Base-by-base conservation (phyloP, 345 rosid species). In the Syzygium aqueum region DNA sequence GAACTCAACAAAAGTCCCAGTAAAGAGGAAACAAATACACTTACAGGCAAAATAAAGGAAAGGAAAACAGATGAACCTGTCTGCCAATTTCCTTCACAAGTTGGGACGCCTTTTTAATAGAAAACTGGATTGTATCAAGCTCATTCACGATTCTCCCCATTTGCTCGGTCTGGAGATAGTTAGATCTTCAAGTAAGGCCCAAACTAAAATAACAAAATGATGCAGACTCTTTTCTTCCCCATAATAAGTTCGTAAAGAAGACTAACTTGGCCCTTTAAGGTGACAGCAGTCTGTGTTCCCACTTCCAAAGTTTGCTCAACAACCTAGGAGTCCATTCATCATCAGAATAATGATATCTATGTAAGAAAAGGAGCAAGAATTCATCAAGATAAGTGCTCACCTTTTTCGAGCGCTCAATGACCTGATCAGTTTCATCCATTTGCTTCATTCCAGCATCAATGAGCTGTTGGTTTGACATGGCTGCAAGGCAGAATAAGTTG, bases 401-500 rank as follows among this genome's bases (percentile, higher is more conserved):
- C 95, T 94, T 93, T 90, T 97, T 96, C 51, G 99, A 94, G 87
- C 99, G 99, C 87, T 97, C 96, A 87, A 97, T 95, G 87, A 90
- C 97, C 88, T 96, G 99, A 92, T 97, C 99, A 53, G 99, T 96
- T 91, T 97, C 99, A 91, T 97, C 97, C 98, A 96, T 96, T 89
- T 94, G 93, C 90, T 95, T 92, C 87, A 3, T 91, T 86, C 99
- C 99, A 88, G 95, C 94, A 93, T 90, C 91, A 50, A 97, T 84
- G 84, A 96, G 98, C 89, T 97, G 95, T 92, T 97, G 99, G 88
- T 97, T 96, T 83, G 98, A 93, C 99, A 96, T 96, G 61, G 95
- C 99, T 97, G 89, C 46, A 85, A 53, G 17, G 67, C 78, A 84
- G 25, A 49, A 84, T 27, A 13, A 53, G 61, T 22, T 40, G 56